These are phyloP conservation scores for Yarrowia yakushimensis DNA, from an alignment of 805 yeast species.

Conservation along the genomic window DNA sequence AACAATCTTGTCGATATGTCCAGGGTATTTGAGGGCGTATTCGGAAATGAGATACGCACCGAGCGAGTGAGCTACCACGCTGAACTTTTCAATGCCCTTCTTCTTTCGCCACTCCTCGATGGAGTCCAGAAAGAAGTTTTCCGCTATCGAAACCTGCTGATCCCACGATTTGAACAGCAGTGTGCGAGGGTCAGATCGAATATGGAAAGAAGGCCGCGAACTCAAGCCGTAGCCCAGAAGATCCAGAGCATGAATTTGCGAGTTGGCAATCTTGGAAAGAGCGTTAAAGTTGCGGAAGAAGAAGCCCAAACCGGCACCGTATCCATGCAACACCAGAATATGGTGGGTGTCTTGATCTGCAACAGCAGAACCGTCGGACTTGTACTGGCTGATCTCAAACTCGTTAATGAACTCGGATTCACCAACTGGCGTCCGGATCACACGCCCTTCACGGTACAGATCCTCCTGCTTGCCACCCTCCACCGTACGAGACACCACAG, in stretches of 20 bases:
- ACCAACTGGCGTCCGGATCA: conserved; percentile 51
- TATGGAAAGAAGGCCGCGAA: conserved; percentile 63
- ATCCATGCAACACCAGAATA: conserved; percentile 81
- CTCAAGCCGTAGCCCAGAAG: conserved; percentile 87
- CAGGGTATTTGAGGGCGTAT: conserved; percentile 60
- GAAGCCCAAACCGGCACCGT: conserved; percentile 86
- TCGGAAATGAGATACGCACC: conserved; percentile 81
- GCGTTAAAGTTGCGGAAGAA: conserved; percentile 66
- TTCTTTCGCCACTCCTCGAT: conserved; percentile 57
- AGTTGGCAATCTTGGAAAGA: conserved; percentile 42
- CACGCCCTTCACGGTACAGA: conserved; percentile 32
- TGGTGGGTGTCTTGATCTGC: conserved; percentile 45
- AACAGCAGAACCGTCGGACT: conserved; percentile 18
- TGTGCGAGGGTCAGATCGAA: conserved; percentile 31
- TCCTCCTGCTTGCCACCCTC: neutral
- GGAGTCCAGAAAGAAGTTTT: conserved; percentile 61
- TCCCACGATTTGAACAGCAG: conserved; percentile 22
- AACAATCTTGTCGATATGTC: conserved; percentile 60
- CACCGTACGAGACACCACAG: neutral
- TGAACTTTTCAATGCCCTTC: conserved; percentile 49
- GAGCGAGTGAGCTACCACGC: conserved; percentile 79
- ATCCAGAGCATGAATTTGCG: conserved; percentile 85
- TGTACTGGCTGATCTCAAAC: conserved; percentile 47
- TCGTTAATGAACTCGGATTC: conserved; percentile 63
- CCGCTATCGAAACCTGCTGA: conserved; percentile 49